phyloP scores from a whole-genome alignment of 192 early-diverging fungal species.

The Coemansia sp. region DNA sequence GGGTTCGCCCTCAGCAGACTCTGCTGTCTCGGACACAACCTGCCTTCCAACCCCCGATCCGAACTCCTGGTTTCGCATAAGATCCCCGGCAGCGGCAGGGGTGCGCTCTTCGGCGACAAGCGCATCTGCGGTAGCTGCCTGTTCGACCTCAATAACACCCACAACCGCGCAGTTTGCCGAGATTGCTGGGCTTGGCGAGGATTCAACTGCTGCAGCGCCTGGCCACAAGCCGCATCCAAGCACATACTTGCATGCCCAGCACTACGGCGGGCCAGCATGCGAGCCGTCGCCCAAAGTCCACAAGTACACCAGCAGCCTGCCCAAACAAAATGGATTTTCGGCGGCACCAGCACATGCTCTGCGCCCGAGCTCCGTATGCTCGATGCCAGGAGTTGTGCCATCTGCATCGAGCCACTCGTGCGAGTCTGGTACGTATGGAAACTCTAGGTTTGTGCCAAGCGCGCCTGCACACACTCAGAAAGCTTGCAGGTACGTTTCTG shows the following conservation, averaged over 20 bases:
- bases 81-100: slow-evolving; percentile 27
- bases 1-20: slow-evolving; percentile 49
- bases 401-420: not conserved
- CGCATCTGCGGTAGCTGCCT: slow-evolving; percentile 11
- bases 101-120: slow-evolving; percentile 5
- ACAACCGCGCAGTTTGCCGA: slow-evolving; percentile 31
- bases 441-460: not conserved
- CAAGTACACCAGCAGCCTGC: slow-evolving; percentile 2
- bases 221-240: not conserved
- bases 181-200: slow-evolving; percentile 14
- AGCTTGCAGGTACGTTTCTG: slow-evolving; percentile 17
- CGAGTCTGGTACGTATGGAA: not conserved
- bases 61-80: slow-evolving; percentile 47
- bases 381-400: slow-evolving; percentile 23
- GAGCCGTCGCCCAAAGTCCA: slow-evolving; percentile 10
- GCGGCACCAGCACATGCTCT: slow-evolving; percentile 4
- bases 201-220: slow-evolving; percentile 3
- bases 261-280: not conserved
- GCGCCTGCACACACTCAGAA: not conserved
- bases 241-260: not conserved
- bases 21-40: slow-evolving; percentile 45
- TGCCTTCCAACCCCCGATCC: slow-evolving; percentile 52
- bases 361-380: slow-evolving; percentile 40
- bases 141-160: slow-evolving; percentile 42
- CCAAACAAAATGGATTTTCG: not conserved